phyloP scores from a whole-genome alignment of 306 rosid genomes.

The Citrullus colocynthis region DNA sequence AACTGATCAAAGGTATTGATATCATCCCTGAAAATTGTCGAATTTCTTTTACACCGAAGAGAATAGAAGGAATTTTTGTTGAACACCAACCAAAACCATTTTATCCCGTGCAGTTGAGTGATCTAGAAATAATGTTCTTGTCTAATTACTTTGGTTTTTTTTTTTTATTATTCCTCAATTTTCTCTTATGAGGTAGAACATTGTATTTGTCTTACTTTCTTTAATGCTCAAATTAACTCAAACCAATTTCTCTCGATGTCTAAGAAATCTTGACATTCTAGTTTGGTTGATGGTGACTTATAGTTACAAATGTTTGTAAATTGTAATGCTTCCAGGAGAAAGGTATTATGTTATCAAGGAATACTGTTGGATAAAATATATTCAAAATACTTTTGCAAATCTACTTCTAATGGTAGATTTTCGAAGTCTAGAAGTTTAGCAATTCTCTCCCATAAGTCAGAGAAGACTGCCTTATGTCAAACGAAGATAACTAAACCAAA shows the following conservation, averaged over 20 bases:
- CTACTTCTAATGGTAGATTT: slow-evolving; percentile 12
- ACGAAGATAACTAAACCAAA: slow-evolving; percentile 15
- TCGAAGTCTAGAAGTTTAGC: slow-evolving; percentile 22
- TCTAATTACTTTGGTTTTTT: not conserved
- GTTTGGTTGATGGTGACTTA: not conserved
- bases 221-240: not conserved
- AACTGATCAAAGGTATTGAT: too few species aligned
- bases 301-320: slow-evolving; percentile 5
- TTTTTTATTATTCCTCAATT: not conserved
- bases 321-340: slow-evolving; percentile 18
- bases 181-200: not conserved
- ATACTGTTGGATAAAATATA: slow-evolving; percentile 28
- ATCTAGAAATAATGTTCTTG: not conserved
- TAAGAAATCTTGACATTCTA: not conserved
- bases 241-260: not conserved
- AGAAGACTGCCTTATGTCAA: slow-evolving; percentile 14
- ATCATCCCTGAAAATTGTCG: too few species aligned
- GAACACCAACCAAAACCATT: not conserved
- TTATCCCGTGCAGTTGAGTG: not conserved
- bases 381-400: slow-evolving; percentile 23
- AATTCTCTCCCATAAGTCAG: slow-evolving; percentile 14
- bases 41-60: too few species aligned
- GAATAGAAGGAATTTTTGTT: too few species aligned
- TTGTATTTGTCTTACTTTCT: not conserved
- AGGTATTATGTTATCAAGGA: slow-evolving; percentile 19